These are phyloP conservation scores for Debaryomyces singareniensis DNA, from an alignment of 1,139 yeast genomes.

Conservation along the genomic window DNA sequence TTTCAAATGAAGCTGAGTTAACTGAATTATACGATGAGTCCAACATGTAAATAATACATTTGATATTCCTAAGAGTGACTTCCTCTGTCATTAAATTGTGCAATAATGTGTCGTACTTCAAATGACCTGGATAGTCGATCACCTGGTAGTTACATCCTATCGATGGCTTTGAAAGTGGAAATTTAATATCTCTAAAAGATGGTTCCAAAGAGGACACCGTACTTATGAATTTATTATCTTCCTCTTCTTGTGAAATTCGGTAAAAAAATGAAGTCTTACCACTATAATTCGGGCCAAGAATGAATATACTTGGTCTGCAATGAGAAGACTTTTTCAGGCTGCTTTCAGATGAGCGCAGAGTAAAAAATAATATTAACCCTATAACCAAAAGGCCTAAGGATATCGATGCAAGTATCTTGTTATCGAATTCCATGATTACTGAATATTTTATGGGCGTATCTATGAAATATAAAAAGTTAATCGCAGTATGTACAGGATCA, in stretches of 20 bases:
- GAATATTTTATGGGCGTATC: too few relatives aligned
- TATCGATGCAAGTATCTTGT: conserved; percentile 15
- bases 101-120: conserved; percentile 55
- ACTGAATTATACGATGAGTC: conserved; percentile 47
- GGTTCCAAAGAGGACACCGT: conserved; percentile 44
- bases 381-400: conserved; percentile 18
- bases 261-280: conserved; percentile 73
- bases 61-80: conserved; percentile 38
- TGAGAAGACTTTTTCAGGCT: conserved; percentile 9
- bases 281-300: conserved; percentile 64
- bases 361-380: conserved; percentile 19
- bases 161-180: conserved; percentile 30
- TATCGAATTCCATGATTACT: conserved; percentile 27
- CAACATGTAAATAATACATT: conserved; percentile 66
- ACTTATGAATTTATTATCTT: conserved; percentile 10
- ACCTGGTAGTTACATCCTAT: conserved; percentile 38
- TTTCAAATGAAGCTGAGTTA: conserved; percentile 32
- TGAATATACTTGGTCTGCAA: conserved; percentile 51
- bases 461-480: too few relatives aligned
- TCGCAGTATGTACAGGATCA: too few relatives aligned
- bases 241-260: conserved; percentile 15
- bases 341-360: conserved; percentile 10
- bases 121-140: conserved; percentile 83
- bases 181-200: conserved; percentile 19
- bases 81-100: conserved; percentile 37